Conservation (phyloP, 768 basidiomycete species). For the Lactarius evosmus region DNA sequence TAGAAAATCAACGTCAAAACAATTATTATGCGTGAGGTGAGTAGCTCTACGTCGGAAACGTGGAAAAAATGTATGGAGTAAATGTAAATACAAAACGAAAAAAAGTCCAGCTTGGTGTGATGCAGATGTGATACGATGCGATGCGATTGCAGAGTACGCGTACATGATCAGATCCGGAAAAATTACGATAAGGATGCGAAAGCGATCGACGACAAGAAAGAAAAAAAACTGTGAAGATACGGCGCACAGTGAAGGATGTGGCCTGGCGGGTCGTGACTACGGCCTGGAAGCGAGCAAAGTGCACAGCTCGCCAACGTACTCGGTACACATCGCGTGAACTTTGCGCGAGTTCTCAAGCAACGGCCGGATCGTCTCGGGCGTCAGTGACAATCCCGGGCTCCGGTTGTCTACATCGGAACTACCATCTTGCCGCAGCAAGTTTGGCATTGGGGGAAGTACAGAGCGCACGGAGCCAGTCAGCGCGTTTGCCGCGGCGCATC, state of each 20-base stretch:
- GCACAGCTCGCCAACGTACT: constrained; percentile 68
- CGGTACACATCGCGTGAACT: constrained; percentile 59
- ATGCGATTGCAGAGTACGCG: constrained; percentile 18
- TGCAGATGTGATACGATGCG: constrained; percentile 15
- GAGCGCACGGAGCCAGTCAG: constrained; percentile 62
- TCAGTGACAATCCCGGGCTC: constrained; percentile 57
- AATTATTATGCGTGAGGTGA: constrained; percentile 10
- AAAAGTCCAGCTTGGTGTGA: constrained; percentile 16
- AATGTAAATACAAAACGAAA: background rate
- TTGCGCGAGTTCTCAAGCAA: constrained; percentile 77
- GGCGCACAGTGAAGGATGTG: background rate
- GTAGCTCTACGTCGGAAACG: constrained; percentile 16
- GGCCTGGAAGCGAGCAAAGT: constrained; percentile 40
- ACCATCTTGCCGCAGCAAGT: constrained; percentile 20
- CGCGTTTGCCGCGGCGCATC: constrained; percentile 32
- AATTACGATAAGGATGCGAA: background rate
- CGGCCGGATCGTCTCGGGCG: constrained; percentile 84
- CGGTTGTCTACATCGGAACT: constrained; percentile 29
- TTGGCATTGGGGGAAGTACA: constrained; percentile 47
- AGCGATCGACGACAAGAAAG: background rate
- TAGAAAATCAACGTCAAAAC: background rate
- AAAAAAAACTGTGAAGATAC: background rate
- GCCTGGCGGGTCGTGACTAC: background rate
- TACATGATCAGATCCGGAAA: constrained; percentile 9
- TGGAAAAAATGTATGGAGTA: background rate